Evolutionary conservation across 306 rosid species (phyloP).

Genomic region (Gynostemma pentaphyllum): DNA sequence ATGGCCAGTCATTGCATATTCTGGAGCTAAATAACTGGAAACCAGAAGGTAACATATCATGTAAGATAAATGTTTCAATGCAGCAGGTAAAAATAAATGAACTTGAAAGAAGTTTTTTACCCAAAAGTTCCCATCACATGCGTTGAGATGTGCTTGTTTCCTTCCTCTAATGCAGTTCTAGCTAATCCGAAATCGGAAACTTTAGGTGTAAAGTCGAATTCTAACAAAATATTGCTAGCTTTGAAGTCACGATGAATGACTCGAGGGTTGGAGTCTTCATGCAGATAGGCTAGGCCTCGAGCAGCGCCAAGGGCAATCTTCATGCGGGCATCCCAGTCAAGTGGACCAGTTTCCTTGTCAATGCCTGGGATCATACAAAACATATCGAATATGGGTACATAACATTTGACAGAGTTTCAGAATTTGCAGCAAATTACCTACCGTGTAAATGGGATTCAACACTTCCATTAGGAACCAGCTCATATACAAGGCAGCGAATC

Average conservation of each 20-base stretch:
- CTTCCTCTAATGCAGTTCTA: slow-evolving; percentile 79
- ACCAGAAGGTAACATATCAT: neutral
- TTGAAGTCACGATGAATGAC: slow-evolving; percentile 94
- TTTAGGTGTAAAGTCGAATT: slow-evolving; percentile 72
- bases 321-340: slow-evolving; percentile 82
- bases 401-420: neutral
- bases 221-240: slow-evolving; percentile 92
- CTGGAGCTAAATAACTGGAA: slow-evolving; percentile 91
- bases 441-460: slow-evolving; percentile 95
- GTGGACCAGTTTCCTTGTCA: slow-evolving; percentile 74
- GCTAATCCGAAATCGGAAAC: slow-evolving; percentile 99
- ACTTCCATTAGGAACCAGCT: slow-evolving; percentile 93
- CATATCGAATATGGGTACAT: neutral
- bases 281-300: slow-evolving; percentile 83
- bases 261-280: slow-evolving; percentile 92
- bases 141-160: slow-evolving; percentile 84
- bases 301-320: slow-evolving; percentile 97
- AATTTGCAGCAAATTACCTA: slow-evolving; percentile 16
- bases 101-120: slow-evolving; percentile 21
- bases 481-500: slow-evolving; percentile 83
- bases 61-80: neutral
- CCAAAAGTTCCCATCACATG: slow-evolving; percentile 99
- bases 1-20: slow-evolving; percentile 98
- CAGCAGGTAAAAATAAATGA: neutral
- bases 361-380: slow-evolving; percentile 34